Evolutionary conservation across 2,329 filamentous ascomycete species (phyloP).

Genomic region (Pseudodiploospora longispora): DNA sequence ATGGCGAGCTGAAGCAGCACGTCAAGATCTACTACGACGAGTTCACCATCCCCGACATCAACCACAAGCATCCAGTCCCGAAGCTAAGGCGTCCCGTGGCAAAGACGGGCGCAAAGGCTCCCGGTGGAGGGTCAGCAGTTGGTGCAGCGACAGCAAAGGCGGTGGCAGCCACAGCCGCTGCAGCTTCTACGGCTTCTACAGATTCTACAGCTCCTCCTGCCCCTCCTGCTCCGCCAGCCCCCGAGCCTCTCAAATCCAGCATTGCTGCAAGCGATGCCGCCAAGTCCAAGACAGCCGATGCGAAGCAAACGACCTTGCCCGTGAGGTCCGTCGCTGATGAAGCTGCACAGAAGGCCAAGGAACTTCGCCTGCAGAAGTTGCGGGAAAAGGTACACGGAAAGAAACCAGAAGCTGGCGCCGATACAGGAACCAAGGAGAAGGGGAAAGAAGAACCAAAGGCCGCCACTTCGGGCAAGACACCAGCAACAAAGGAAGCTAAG

Average conservation of each 20-base stretch:
- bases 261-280: conserved; percentile 7
- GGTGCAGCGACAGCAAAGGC: conserved; percentile 14
- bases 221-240: conserved; percentile 14
- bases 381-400: conserved; percentile 49
- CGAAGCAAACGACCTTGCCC: conserved; percentile 30
- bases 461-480: conserved; percentile 22
- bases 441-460: conserved; percentile 4
- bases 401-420: conserved; percentile 17
- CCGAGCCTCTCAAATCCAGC: conserved; percentile 9
- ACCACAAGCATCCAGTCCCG: conserved; percentile 40
- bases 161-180: conserved; percentile 13
- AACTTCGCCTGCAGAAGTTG: conserved; percentile 45
- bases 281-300: conserved; percentile 14
- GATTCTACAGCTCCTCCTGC: conserved; percentile 11
- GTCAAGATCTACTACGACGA: conserved; percentile 63
- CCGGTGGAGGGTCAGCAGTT: neutral
- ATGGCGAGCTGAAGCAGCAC: conserved; percentile 85
- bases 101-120: conserved; percentile 15
- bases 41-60: conserved; percentile 48
- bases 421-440: conserved; percentile 10
- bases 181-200: conserved; percentile 7
- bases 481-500: neutral
- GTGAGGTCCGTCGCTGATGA: conserved; percentile 55
- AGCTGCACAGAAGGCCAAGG: conserved; percentile 56
- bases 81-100: conserved; percentile 20